These are phyloP conservation scores for Paspalum vaginatum DNA, from an alignment of 176 grass and related monocot species.

Conservation along the genomic window DNA sequence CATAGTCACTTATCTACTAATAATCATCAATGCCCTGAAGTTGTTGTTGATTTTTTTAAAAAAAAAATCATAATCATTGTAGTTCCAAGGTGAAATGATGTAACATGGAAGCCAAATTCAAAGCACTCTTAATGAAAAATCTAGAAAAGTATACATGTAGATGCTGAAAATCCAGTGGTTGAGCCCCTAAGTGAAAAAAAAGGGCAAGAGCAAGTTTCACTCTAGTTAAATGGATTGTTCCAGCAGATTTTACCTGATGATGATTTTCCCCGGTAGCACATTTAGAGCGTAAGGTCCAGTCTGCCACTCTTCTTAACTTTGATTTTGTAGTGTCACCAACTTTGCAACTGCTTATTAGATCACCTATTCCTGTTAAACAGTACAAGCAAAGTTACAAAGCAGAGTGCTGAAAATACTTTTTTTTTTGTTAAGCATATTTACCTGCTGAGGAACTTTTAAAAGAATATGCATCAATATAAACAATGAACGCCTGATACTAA, in stretches of 20 bases:
- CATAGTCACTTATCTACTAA: background rate
- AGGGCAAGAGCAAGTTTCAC: background rate
- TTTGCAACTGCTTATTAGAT: slow-evolving; percentile 41
- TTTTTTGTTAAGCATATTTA: background rate
- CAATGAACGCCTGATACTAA: background rate
- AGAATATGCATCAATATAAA: slow-evolving; percentile 14
- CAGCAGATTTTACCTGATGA: slow-evolving; percentile 43
- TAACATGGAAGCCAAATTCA: background rate
- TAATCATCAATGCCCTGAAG: background rate
- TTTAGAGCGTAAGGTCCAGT: slow-evolving; percentile 51
- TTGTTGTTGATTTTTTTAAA: background rate
- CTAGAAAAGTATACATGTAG: background rate
- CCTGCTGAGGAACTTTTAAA: slow-evolving; percentile 1
- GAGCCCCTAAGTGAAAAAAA: background rate
- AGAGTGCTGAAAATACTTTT: background rate
- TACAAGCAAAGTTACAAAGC: slow-evolving; percentile 8
- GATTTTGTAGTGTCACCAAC: slow-evolving; percentile 48
- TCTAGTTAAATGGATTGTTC: slow-evolving; percentile 1
- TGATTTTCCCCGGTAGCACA: slow-evolving; percentile 24
- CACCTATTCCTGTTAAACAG: slow-evolving; percentile 44
- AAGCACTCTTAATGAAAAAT: background rate
- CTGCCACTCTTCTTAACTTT: slow-evolving; percentile 56
- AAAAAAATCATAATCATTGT: background rate
- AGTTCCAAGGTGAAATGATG: slow-evolving; percentile 28
- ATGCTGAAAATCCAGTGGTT: background rate